These are phyloP conservation scores for Aspergillus incahuasiensis DNA, from an alignment of 495 filamentous ascomycete genomes.

Conservation along the genomic window DNA sequence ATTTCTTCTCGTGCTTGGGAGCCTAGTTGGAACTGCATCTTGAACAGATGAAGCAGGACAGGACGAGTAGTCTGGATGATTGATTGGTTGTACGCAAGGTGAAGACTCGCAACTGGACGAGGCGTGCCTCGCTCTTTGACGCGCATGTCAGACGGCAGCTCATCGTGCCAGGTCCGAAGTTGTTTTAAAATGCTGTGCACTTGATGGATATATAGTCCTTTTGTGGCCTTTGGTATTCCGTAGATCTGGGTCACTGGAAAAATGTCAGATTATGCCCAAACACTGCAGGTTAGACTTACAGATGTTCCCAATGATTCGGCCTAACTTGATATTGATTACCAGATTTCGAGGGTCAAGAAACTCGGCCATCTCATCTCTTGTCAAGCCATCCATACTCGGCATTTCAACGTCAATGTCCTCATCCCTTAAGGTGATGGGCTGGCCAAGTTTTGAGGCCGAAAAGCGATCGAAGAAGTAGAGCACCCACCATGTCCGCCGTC, in stretches of 20 bases:
- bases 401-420: constrained; percentile 24
- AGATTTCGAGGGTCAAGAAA: constrained; percentile 24
- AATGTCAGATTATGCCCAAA: neutral
- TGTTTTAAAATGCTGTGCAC: constrained; percentile 24
- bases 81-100: constrained; percentile 27
- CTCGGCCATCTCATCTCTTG: constrained; percentile 16
- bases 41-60: constrained; percentile 26
- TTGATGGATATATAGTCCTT: constrained; percentile 21
- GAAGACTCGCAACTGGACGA: constrained; percentile 21
- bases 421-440: constrained; percentile 21
- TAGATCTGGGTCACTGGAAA: constrained; percentile 22
- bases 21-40: constrained; percentile 17
- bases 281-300: neutral
- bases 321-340: constrained; percentile 20
- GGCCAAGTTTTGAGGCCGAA: constrained; percentile 22
- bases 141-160: constrained; percentile 16
- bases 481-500: constrained; percentile 25
- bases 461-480: constrained; percentile 24
- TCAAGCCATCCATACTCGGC: constrained; percentile 22
- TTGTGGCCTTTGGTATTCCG: constrained; percentile 15
- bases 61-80: constrained; percentile 25
- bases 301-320: constrained; percentile 23
- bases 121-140: constrained; percentile 10
- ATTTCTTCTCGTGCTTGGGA: neutral
- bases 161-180: constrained; percentile 20